Evolutionary conservation across 2,329 filamentous ascomycete species (phyloP), one percentile per base, ranked within the genome.

Genomic region (Colletotrichum abscissum): DNA sequence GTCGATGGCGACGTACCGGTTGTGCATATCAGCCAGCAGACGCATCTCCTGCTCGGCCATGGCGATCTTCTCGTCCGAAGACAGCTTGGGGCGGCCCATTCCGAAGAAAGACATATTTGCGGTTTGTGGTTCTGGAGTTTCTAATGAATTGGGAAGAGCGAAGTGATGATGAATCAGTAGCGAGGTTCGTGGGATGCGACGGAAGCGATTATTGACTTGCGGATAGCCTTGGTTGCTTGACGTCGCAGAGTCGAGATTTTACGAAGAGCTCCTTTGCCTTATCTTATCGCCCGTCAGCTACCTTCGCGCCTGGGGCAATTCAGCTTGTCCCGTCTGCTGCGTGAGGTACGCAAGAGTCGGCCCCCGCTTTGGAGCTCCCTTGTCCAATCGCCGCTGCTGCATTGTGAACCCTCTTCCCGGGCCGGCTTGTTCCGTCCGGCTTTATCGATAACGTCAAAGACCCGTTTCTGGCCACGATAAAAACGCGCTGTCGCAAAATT

Each of bases 1-100:
- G 42, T 42, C 42, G 58, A 67, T 59, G 64, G 26, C 65, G 64
- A 72, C 76, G 76, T 91, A 98, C 97, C 97, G 94, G 88, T 95
- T 96, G 90, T 98, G 97, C 93, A 98, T 98, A 85, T 98, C 95
- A 75, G 95, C 94, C 78, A 98, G 92, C 89, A 98, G 95, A 86
- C 98, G 97, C 85, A 98, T 95, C 88, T 99, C 97, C 78, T 95
- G 93, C 88, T 99, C 96, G 79, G 97, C 95, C 80, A 95, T 94
- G 80, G 94, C 94, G 84, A 99, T 97, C 90, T 98, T 99, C 89
- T 98, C 94, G 84, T 95, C 95, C 80, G 95, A 98, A 76, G 95
- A 93, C 82, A 95, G 93, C 87, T 98, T 95, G 75, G 94, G 94
- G 70, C 86, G 86, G 76, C 88, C 87, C 78, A 89, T 82, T 80